These are phyloP conservation scores for Fusarium fracticaudum DNA, from an alignment of 2,329 filamentous ascomycete genomes.

Conservation along the genomic window DNA sequence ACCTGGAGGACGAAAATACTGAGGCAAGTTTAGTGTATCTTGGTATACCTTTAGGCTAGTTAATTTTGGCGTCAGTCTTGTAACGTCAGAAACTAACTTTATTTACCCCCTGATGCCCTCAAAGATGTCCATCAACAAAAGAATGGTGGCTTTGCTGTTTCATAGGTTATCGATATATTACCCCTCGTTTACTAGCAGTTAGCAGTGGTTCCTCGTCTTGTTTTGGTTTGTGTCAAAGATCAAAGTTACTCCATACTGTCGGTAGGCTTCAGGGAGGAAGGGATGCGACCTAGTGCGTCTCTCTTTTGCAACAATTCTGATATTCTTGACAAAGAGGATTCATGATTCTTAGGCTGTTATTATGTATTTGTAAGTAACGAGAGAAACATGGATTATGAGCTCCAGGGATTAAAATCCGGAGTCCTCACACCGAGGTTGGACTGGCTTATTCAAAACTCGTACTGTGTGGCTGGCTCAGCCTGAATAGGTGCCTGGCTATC, in stretches of 20 bases:
- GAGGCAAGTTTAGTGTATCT: neutral
- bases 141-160: slow-evolving; percentile 25
- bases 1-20: neutral
- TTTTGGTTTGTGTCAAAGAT: neutral
- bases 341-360: neutral
- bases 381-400: slow-evolving; percentile 11
- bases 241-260: neutral
- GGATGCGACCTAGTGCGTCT: slow-evolving; percentile 1
- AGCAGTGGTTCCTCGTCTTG: slow-evolving; percentile 19
- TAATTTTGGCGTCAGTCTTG: neutral
- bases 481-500: neutral
- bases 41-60: no score
- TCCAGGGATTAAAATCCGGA: neutral
- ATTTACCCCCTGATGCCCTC: neutral
- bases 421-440: slow-evolving; percentile 5
- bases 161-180: slow-evolving; percentile 25
- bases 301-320: neutral
- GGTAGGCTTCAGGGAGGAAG: neutral
- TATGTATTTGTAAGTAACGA: neutral
- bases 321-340: slow-evolving; percentile 2
- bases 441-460: slow-evolving; percentile 1
- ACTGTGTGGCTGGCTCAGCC: slow-evolving; percentile 30
- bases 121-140: neutral
- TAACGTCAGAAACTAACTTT: neutral
- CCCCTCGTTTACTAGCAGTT: slow-evolving; percentile 22